Evolutionary conservation across 495 filamentous ascomycete genomes (phyloP).

Genomic region (Penicillium salamii): DNA sequence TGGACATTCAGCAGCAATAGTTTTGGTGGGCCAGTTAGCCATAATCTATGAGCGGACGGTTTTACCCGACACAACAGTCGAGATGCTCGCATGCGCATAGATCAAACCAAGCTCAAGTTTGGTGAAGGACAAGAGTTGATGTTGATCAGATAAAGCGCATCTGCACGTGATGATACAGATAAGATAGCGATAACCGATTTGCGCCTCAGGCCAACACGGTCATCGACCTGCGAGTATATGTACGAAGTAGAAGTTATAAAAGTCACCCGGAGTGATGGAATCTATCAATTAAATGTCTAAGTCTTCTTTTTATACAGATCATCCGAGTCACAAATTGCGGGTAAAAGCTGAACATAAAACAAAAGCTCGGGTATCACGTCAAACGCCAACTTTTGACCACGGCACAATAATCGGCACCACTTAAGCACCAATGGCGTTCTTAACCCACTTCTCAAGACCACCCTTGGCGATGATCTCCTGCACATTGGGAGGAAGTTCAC

Average conservation of each 20-base stretch:
- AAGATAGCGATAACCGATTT: not conserved
- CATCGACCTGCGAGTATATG: no score
- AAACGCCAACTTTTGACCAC: not conserved
- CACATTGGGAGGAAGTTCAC: constrained; percentile 82
- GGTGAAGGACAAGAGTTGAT: not conserved
- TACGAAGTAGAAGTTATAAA: no score
- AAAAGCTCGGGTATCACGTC: not conserved
- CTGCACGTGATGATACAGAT: not conserved
- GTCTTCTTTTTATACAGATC: not conserved
- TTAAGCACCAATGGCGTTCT: constrained; percentile 35
- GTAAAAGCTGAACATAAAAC: not conserved
- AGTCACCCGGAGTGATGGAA: no score
- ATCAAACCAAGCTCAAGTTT: not conserved
- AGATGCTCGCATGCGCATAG: constrained; percentile 35
- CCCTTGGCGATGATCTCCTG: constrained; percentile 86
- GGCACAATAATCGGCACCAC: not conserved
- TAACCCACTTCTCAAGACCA: constrained; percentile 78
- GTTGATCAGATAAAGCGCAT: not conserved
- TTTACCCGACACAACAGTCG: constrained; percentile 27
- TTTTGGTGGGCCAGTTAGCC: constrained; percentile 5
- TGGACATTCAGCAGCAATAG: constrained; percentile 5
- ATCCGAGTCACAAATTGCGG: not conserved
- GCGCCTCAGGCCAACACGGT: not conserved
- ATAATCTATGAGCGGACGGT: constrained; percentile 20
- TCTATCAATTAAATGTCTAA: not conserved